Base-by-base conservation (phyloP, 2,329 filamentous ascomycete genomes). In the Sphaceloma murrayae region DNA sequence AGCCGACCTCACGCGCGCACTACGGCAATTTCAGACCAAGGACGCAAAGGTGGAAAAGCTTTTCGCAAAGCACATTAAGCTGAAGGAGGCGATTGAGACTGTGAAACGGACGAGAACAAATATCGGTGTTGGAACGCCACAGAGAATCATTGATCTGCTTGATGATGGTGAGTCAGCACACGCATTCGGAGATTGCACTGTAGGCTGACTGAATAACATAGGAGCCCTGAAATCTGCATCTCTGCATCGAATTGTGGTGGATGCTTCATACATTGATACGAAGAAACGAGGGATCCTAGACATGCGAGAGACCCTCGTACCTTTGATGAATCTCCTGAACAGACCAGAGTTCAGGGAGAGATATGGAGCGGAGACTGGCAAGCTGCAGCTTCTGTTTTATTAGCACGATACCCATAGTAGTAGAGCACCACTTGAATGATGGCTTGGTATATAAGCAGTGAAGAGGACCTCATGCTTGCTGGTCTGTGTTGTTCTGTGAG, bases 31-130 rank as follows among this genome's bases (percentile, higher is more conserved):
- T 54, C 84, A 88, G 58, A 80, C 73, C 43, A 86, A 91, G 60
- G 78, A 85, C 6, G 78, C 74, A 39, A 74, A 77, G 34, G 80
- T 98, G 1, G 83, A 85, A 2, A 98, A 98, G 63, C 69, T 98
- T 59, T 98, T 98, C 62, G 89, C 91, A 22, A 98, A 98, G 63
- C 91, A 98, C 62, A 94, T 98, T 69, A 98, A 98, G 66, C 65
- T 98, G 8, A 77, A 85, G 43, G 89, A 96, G 55, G 84, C 88
- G 24, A 77, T 88, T 43, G 72, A 81, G 48, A 84, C 83, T 58
- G 76, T 94, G 31, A 73, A 82, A 56, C 74, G 70, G 50, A 69
- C 68, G 43, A 73, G 71, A 49, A 85, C 87, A 9, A 85, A 86
- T 19, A 84, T 96, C 51, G 88, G 83, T 2, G 85, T 95, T 10